Evolutionary conservation across 257 asterid genomes (phyloP).

Genomic region (Gardenia jasminoides): DNA sequence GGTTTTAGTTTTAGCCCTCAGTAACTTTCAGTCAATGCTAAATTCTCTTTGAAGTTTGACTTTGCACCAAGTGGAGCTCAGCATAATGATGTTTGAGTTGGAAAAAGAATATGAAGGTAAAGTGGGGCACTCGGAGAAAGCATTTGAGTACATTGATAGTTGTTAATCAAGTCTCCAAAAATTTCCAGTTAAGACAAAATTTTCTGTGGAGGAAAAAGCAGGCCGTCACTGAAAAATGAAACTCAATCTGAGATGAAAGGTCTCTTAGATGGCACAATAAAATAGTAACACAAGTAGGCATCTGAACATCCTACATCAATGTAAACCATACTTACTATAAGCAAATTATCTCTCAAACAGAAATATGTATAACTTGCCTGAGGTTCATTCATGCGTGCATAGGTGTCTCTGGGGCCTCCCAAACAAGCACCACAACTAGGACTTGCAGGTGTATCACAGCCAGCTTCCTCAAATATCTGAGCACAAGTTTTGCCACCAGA

Average conservation of each 20-base stretch:
- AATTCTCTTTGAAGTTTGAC: not conserved
- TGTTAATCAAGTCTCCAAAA: not conserved
- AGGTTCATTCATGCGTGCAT: conserved; percentile 93
- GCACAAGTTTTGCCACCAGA: conserved; percentile 95
- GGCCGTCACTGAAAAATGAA: not conserved
- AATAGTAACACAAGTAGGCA: not conserved
- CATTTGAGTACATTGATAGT: not conserved
- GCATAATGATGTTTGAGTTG: not conserved
- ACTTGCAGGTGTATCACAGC: conserved; percentile 98
- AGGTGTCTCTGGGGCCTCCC: conserved; percentile 96
- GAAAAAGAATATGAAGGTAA: not conserved
- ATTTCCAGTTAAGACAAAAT: not conserved
- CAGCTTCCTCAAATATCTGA: conserved; percentile 97
- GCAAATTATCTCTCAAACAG: not conserved
- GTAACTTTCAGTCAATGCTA: no score
- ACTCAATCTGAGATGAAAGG: not conserved
- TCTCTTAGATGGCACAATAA: not conserved
- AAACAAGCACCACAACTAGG: conserved; percentile 97
- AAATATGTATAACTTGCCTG: conserved; percentile 48
- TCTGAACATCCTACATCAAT: not conserved
- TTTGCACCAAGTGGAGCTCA: not conserved
- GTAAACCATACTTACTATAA: no score
- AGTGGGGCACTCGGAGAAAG: not conserved
- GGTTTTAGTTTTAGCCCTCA: no score
- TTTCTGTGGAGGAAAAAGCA: not conserved